These are phyloP conservation scores for Hyphopichia fennica DNA, from an alignment of 1,139 yeast species.

Conservation along the genomic window DNA sequence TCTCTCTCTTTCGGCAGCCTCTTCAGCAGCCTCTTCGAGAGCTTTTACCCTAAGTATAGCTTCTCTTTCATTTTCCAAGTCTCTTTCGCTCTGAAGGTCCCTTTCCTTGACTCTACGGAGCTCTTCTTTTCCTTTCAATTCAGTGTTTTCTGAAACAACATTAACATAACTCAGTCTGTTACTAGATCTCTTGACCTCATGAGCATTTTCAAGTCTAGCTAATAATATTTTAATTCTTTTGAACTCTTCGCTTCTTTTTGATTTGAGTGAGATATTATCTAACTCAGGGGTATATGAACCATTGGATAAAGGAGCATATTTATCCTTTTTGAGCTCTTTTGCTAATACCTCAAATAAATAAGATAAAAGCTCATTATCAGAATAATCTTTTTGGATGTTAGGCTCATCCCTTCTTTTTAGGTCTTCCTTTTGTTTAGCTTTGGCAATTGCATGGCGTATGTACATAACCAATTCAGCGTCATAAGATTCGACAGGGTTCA, in stretches of 20 bases:
- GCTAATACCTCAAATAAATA: slow-evolving; percentile 6
- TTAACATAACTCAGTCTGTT: too few relatives aligned
- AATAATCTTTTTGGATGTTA: background rate
- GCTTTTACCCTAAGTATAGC: too few relatives aligned
- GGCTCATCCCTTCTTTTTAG: slow-evolving; percentile 3
- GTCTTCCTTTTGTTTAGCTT: slow-evolving; percentile 2
- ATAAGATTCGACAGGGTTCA: background rate
- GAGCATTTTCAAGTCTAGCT: background rate
- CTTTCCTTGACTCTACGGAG: too few relatives aligned
- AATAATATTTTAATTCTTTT: background rate
- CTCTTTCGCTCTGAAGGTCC: too few relatives aligned
- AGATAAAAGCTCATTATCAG: slow-evolving; percentile 5
- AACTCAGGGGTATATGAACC: background rate
- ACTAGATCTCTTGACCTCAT: background rate
- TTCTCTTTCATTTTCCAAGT: background rate
- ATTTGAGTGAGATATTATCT: background rate
- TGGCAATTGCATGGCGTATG: background rate
- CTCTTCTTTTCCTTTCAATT: too few relatives aligned
- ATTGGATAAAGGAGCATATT: too few relatives aligned
- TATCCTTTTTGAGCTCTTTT: background rate
- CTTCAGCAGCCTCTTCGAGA: too few relatives aligned
- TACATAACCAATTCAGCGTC: background rate
- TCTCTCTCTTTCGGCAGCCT: too few relatives aligned
- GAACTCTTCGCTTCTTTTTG: background rate
- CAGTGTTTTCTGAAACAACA: too few relatives aligned